A percentile compares a stretch with the other conserved stretches of the same genome.
Evolutionary conservation across 2,329 filamentous ascomycete species (phyloP).

Genomic region (Teratosphaeria viscida): DNA sequence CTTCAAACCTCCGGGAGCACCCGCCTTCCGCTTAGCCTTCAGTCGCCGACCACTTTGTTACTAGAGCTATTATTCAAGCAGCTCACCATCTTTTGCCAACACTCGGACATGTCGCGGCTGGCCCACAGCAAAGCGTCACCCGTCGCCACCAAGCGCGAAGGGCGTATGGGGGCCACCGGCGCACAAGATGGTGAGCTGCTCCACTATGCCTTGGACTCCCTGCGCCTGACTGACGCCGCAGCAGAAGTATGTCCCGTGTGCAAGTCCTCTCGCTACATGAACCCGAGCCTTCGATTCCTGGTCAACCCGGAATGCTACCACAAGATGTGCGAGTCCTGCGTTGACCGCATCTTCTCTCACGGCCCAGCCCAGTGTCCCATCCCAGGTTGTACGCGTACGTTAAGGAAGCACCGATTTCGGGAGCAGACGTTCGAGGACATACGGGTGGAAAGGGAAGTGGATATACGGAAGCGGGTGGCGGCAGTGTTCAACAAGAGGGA

Average conservation of each 20-base stretch:
- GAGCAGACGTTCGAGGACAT: constrained; percentile 85
- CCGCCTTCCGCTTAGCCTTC: not conserved
- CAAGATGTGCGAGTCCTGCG: constrained; percentile 94
- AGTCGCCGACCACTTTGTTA: not conserved
- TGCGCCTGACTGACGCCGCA: not conserved
- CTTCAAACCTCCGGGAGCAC: not conserved
- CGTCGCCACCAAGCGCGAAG: constrained; percentile 2
- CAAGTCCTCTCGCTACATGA: constrained; percentile 93
- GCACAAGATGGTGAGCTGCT: constrained; percentile 23
- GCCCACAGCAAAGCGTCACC: constrained; percentile 19
- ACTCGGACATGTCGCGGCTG: constrained; percentile 22
- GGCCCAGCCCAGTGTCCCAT: constrained; percentile 90
- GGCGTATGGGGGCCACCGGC: constrained; percentile 1
- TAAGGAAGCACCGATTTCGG: constrained; percentile 76
- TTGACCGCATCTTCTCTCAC: constrained; percentile 84
- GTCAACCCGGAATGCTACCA: constrained; percentile 99
- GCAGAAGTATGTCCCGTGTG: constrained; percentile 87
- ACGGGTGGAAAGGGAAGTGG: constrained; percentile 80
- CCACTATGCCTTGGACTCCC: constrained; percentile 3
- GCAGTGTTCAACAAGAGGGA: constrained; percentile 75
- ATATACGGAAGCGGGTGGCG: constrained; percentile 70
- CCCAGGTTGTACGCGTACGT: constrained; percentile 73
- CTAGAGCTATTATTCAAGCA: not conserved
- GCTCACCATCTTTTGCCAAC: not conserved
- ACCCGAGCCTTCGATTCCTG: constrained; percentile 84